Base-by-base conservation (phyloP, 768 basidiomycete genomes). In the Cytidiella melzeri region DNA sequence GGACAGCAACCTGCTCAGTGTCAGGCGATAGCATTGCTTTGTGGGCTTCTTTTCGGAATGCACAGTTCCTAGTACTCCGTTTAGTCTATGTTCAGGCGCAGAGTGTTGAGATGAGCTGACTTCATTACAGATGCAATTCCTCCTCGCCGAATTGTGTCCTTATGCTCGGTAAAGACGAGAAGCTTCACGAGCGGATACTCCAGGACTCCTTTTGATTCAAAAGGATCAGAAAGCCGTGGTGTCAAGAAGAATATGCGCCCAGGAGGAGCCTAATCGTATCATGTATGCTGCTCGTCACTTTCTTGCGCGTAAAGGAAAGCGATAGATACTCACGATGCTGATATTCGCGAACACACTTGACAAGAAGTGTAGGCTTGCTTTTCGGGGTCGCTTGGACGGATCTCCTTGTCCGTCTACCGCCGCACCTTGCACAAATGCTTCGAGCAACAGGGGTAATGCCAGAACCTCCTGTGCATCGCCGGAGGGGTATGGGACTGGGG, bases 271-370 rank as follows among this genome's bases (percentile, higher is more conserved):
- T 95, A 26, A n/a, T n/a, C n/a, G n/a, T n/a, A n/a, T n/a, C n/a
- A n/a, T n/a, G n/a, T n/a, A n/a, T n/a, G n/a, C n/a, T n/a, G n/a
- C n/a, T n/a, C n/a, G n/a, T n/a, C n/a, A n/a, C n/a, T n/a, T n/a
- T n/a, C n/a, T n/a, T n/a, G n/a, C n/a, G n/a, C n/a, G 27, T 30
- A 37, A 37, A n/a, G n/a, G n/a, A n/a, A n/a, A n/a, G n/a, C n/a
- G n/a, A n/a, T n/a, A n/a, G n/a, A 19, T 11, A 72, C 83, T 60
- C 61, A 93, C 94, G 55, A 80, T 77, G 45, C 80, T 87, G 48
- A 96, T 67, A 62, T 98, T 98, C 10, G 93, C 92, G 61, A 97
- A 96, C 11, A 97, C 95, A 55, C 85, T 90, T 1, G 94, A 83
- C 19, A 98, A 71, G 67, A 98, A 98, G 67, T 98, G 87, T 15